phyloP scores from a whole-genome alignment of 2,329 filamentous ascomycete genomes.

The Tolypocladium endophyticum region DNA sequence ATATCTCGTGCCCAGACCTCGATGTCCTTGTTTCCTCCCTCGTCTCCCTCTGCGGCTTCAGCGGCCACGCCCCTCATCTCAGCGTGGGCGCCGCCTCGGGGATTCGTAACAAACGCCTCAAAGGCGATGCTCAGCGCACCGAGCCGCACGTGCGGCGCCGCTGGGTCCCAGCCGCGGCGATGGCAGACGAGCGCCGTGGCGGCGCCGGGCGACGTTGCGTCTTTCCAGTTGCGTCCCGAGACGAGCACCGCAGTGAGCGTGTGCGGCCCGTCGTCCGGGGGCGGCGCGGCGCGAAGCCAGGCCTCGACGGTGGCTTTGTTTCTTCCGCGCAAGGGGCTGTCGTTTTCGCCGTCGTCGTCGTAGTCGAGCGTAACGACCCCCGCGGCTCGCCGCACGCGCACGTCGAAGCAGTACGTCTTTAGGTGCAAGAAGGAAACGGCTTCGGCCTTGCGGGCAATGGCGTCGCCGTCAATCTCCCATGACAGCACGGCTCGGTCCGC shows the following conservation, averaged over 20 bases:
- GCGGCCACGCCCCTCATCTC: conserved; percentile 14
- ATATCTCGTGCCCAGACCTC: conserved; percentile 19
- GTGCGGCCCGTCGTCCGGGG: conserved; percentile 7
- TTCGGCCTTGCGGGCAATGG: conserved; percentile 14
- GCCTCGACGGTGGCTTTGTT: conserved; percentile 8
- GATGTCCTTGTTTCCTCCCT: conserved; percentile 12
- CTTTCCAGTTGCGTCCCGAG: conserved; percentile 19
- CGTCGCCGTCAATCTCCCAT: conserved; percentile 25
- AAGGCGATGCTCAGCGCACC: conserved; percentile 17
- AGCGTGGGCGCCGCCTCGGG: conserved; percentile 12
- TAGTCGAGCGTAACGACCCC: conserved; percentile 1
- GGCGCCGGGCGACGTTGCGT: conserved; percentile 7
- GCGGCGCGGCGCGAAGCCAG: conserved; percentile 10
- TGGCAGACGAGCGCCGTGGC: conserved; percentile 19
- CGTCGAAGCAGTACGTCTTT: conserved; percentile 21
- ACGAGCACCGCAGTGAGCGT: conserved; percentile 16
- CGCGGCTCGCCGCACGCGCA: conserved; percentile 12
- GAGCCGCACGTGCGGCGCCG: conserved; percentile 18
- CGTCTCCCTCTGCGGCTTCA: conserved; percentile 8
- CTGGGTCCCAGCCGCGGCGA: conserved; percentile 14
- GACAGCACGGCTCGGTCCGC: conserved; percentile 19
- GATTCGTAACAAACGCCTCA: conserved; percentile 13
- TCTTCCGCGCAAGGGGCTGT: conserved; percentile 10
- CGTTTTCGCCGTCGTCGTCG: conserved; percentile 4
- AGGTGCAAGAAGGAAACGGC: conserved; percentile 21